Conservation (phyloP, 176 grass and related monocot genomes). For the Juncus inflexus region DNA sequence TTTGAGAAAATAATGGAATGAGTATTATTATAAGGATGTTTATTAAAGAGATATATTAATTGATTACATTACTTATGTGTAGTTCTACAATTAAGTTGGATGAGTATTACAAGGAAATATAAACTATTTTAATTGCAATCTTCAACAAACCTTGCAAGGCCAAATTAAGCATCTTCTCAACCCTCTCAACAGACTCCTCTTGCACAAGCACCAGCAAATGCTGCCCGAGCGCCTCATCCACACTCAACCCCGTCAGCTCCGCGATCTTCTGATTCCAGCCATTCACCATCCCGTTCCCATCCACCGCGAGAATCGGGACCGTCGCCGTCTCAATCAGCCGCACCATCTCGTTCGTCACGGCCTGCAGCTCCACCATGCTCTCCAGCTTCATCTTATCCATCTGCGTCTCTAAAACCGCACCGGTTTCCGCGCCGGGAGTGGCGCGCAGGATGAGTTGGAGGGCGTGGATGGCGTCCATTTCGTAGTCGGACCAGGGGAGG, state of each 20-base stretch:
- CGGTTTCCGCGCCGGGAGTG: neutral
- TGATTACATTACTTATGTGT: neutral
- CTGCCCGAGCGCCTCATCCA: constrained; percentile 76
- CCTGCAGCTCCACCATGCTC: constrained; percentile 72
- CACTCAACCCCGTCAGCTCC: constrained; percentile 60
- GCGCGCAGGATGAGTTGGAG: constrained; percentile 82
- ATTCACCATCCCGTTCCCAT: constrained; percentile 73
- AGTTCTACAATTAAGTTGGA: too few species aligned
- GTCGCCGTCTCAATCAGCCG: constrained; percentile 90
- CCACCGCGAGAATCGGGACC: constrained; percentile 86
- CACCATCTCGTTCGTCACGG: constrained; percentile 96
- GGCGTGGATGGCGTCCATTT: constrained; percentile 96
- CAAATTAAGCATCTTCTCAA: constrained; percentile 78
- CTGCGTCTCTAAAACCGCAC: constrained; percentile 35
- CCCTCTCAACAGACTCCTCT: constrained; percentile 52
- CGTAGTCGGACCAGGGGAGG: constrained; percentile 70
- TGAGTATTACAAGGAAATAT: too few species aligned
- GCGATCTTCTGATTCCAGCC: constrained; percentile 92
- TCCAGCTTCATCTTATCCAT: constrained; percentile 74
- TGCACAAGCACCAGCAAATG: constrained; percentile 81
- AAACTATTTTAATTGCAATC: neutral
- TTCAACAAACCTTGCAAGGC: constrained; percentile 61
- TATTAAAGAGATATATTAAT: neutral
- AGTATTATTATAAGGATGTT: neutral
- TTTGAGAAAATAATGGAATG: too few species aligned